A percentile compares a stretch with the other conserved stretches of the same genome.
Conservation (phyloP, 768 basidiomycete genomes). For the Hericium rajendrae region DNA sequence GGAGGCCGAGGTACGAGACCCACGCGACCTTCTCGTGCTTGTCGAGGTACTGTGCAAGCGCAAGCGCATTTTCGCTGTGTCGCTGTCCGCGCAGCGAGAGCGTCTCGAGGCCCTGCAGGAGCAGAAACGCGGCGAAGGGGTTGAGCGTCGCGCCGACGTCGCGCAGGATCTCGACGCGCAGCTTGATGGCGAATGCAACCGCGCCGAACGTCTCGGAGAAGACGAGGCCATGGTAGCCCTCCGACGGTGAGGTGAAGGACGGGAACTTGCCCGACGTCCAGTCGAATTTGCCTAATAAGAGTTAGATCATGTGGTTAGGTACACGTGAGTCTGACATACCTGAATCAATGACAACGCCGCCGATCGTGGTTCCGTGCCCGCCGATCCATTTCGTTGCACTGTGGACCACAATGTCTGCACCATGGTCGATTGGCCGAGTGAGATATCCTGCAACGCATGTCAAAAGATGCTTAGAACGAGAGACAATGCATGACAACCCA, state of each 20-base stretch:
- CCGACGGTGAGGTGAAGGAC: slow-evolving; percentile 61
- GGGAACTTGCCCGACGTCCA: slow-evolving; percentile 69
- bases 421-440: slow-evolving; percentile 57
- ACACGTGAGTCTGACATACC: slow-evolving; percentile 28
- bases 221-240: slow-evolving; percentile 66
- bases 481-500: background rate
- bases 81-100: slow-evolving; percentile 61
- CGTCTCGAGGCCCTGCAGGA: slow-evolving; percentile 75
- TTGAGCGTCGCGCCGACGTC: slow-evolving; percentile 59
- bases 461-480: background rate
- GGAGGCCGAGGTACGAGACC: slow-evolving; percentile 73
- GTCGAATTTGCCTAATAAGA: slow-evolving; percentile 52
- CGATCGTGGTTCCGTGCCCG: slow-evolving; percentile 73
- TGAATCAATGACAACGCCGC: slow-evolving; percentile 63
- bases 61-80: slow-evolving; percentile 62
- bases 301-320: background rate
- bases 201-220: slow-evolving; percentile 61
- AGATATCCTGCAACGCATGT: slow-evolving; percentile 36
- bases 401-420: slow-evolving; percentile 75
- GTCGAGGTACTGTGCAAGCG: slow-evolving; percentile 54
- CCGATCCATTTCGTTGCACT: slow-evolving; percentile 84
- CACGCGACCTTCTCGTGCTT: slow-evolving; percentile 58
- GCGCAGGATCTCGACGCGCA: slow-evolving; percentile 55
- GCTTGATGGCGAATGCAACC: slow-evolving; percentile 53
- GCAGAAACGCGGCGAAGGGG: slow-evolving; percentile 65